These are phyloP conservation scores for Suillus paluster DNA, from an alignment of 768 basidiomycete species.

Conservation along the genomic window DNA sequence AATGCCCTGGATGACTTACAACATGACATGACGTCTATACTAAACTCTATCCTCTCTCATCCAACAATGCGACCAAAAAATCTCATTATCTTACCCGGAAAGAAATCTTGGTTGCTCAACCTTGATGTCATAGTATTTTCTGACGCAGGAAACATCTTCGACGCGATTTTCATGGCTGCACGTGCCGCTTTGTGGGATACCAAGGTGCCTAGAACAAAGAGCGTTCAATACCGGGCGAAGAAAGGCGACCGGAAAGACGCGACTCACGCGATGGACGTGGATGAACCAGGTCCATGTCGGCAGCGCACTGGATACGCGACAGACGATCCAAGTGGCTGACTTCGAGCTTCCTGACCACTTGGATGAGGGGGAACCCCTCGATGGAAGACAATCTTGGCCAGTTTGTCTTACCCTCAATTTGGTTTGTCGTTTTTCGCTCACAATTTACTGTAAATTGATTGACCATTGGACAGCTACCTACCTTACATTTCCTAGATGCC, in stretches of 20 bases:
- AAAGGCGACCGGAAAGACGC: conserved; percentile 34
- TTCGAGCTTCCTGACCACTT: conserved; percentile 89
- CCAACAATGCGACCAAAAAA: conserved; percentile 68
- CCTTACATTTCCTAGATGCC: conserved; percentile 75
- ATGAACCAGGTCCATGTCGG: conserved; percentile 36
- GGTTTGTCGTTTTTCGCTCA: conserved; percentile 45
- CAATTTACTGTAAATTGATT: neutral
- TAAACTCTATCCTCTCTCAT: conserved; percentile 70
- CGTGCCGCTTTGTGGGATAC: conserved; percentile 83
- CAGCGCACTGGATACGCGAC: conserved; percentile 64
- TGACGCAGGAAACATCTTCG: conserved; percentile 76
- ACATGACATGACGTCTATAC: conserved; percentile 65
- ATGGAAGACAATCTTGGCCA: conserved; percentile 70
- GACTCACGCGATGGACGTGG: conserved; percentile 55
- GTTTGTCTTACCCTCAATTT: conserved; percentile 79
- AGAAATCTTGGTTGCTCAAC: conserved; percentile 77
- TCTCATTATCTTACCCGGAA: conserved; percentile 58
- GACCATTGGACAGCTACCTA: conserved; percentile 50
- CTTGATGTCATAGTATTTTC: conserved; percentile 77
- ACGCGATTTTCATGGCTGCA: conserved; percentile 79
- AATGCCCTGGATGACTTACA: conserved; percentile 76
- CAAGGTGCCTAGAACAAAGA: conserved; percentile 73
- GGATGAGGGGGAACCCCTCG: conserved; percentile 78
- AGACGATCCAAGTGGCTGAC: conserved; percentile 59
- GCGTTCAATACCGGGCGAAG: conserved; percentile 66